These are phyloP conservation scores for Epichloe typhina DNA, from an alignment of 2,329 filamentous ascomycete species.

Conservation along the genomic window DNA sequence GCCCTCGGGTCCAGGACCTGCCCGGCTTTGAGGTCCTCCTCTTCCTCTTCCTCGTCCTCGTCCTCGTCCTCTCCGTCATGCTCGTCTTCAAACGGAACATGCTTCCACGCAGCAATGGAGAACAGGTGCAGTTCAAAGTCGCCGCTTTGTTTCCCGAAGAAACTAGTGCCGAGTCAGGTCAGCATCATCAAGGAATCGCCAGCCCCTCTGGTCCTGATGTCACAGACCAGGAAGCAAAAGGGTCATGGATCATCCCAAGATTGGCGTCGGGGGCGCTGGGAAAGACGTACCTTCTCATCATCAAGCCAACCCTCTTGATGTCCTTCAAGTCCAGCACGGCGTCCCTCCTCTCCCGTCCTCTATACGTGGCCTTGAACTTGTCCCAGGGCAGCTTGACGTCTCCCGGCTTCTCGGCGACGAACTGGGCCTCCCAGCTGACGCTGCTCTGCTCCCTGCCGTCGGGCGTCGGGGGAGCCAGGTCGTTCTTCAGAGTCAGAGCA, in stretches of 20 bases:
- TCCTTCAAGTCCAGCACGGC: constrained; percentile 43
- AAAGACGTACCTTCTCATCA: constrained; percentile 60
- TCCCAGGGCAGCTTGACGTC: constrained; percentile 48
- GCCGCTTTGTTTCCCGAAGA: constrained; percentile 62
- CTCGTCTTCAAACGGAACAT: constrained; percentile 1
- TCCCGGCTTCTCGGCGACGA: constrained; percentile 24
- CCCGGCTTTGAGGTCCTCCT: constrained; percentile 6
- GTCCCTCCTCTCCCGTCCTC: constrained; percentile 52
- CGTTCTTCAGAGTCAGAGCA: constrained; percentile 63
- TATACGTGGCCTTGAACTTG: constrained; percentile 57
- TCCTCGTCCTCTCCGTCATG: constrained; percentile 6
- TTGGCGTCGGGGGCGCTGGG: neutral
- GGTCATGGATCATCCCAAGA: too few species aligned
- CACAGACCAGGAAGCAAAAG: too few species aligned
- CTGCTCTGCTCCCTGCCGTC: constrained; percentile 60
- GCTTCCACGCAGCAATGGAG: constrained; percentile 16
- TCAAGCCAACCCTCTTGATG: constrained; percentile 58
- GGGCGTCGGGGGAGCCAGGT: constrained; percentile 39
- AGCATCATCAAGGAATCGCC: constrained; percentile 7
- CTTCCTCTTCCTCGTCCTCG: constrained; percentile 8
- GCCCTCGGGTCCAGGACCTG: neutral
- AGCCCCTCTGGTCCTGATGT: too few species aligned
- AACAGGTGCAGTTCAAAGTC: constrained; percentile 34
- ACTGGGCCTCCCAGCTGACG: constrained; percentile 63
- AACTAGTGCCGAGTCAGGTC: constrained; percentile 32